Evolutionary conservation across 1,284 basidiomycete species (phyloP).

Genomic region (Coniophora puteana): DNA sequence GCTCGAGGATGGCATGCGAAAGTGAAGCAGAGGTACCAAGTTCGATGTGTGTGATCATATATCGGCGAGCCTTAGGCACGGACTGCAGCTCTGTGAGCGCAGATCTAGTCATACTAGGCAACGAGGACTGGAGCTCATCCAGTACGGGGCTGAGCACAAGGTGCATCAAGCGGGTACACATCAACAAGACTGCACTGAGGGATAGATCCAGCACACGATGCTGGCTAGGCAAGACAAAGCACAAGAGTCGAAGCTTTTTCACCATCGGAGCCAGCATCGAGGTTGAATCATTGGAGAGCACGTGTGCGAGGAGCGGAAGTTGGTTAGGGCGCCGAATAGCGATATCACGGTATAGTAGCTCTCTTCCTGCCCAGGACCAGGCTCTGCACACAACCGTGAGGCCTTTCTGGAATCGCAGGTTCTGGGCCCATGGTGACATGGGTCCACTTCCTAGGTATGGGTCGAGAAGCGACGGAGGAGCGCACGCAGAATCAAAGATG

Average conservation of each 20-base stretch:
- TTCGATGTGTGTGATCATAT: too few relatives aligned
- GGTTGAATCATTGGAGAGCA: background rate
- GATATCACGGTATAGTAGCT: constrained; percentile 1
- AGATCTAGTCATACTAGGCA: too few relatives aligned
- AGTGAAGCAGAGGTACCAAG: too few relatives aligned
- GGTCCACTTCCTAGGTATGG: constrained; percentile 2
- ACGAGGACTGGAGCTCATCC: too few relatives aligned
- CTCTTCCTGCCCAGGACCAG: background rate
- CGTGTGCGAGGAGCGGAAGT: constrained; percentile 1
- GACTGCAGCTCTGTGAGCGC: too few relatives aligned
- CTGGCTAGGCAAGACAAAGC: background rate
- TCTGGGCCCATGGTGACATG: constrained; percentile 3
- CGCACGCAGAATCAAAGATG: constrained; percentile 2
- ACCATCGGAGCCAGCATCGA: constrained; percentile 1
- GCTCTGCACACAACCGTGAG: constrained; percentile 1
- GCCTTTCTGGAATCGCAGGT: constrained; percentile 1
- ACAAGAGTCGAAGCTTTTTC: background rate
- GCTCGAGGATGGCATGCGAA: too few relatives aligned
- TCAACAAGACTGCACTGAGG: too few relatives aligned
- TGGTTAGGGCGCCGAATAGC: constrained; percentile 1
- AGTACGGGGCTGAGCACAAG: too few relatives aligned
- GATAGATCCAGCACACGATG: too few relatives aligned
- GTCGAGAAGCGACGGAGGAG: background rate
- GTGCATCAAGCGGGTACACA: too few relatives aligned
- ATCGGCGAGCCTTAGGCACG: too few relatives aligned